Base-by-base conservation (phyloP, 2,329 filamentous ascomycete species). In the Trichoderma endophyticum region DNA sequence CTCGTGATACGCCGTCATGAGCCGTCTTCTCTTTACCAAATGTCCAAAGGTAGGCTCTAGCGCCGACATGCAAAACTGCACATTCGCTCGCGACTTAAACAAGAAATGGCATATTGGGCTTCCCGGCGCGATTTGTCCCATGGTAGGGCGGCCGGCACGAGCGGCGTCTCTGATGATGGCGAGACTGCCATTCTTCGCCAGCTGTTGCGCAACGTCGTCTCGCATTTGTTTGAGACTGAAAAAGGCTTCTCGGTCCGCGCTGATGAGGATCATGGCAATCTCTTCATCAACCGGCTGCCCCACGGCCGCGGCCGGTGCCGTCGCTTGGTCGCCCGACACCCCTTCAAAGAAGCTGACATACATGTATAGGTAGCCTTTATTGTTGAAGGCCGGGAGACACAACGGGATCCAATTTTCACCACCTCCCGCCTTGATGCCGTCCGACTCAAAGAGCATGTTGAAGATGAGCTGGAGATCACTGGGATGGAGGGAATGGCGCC, bases 361-460 rank as follows among this genome's bases (percentile, higher is more conserved):
- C 94, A 99, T 98, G 84, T 99, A 98, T 1, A 99, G 87, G 79
- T 97, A 99, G 30, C 96, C 97, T 66, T 91, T 93, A 80, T 94
- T 98, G 83, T 99, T 99, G 84, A 99, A 99, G 6, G 95, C 95
- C 0, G 96, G 97, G 3, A 99, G 87, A 77, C 96, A 99, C 7
- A 99, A 86, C 0, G 96, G 96, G 62, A 98, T 95, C 96, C 96
- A 99, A 77, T 95, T 98, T 81, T 99, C 96, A 34, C 95, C 96
- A 51, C 87, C 94, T 6, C 93, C 95, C 24, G 94, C 92, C 79
- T 96, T 95, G 79, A 99, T 92, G 57, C 93, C 92, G 63, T 94
- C 93, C 2, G 95, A 96, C 83, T 97, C 95, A 77, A 99, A 99
- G 2, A 99, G 89, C 97, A 99, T 99, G 79, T 98, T 98, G 86